A percentile compares a stretch with the other conserved stretches of the same genome.
Conservation (phyloP, 1,284 basidiomycete species). For the Vanrija humicola region DNA sequence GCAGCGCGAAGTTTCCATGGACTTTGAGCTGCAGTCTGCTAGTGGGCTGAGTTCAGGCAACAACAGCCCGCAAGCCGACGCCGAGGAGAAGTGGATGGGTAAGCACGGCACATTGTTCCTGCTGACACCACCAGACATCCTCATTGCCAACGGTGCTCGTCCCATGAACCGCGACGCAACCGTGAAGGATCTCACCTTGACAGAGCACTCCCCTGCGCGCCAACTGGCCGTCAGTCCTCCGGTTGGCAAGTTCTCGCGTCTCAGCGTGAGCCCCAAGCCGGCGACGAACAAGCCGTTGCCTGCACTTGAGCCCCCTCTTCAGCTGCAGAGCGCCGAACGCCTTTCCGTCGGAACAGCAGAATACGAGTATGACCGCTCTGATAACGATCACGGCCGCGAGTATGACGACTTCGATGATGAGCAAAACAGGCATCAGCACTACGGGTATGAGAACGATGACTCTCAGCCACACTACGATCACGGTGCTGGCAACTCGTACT, state of each 20-base stretch:
- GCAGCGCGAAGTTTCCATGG: slow-evolving; percentile 47
- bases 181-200: neutral
- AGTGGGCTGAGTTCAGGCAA: slow-evolving; percentile 35
- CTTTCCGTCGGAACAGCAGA: too few species aligned
- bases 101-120: slow-evolving; percentile 7
- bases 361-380: too few species aligned
- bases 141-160: slow-evolving; percentile 63
- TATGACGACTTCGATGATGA: too few species aligned
- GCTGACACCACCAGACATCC: slow-evolving; percentile 63
- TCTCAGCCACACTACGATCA: neutral
- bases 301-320: too few species aligned
- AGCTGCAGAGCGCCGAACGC: too few species aligned
- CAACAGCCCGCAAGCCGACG: slow-evolving; percentile 45
- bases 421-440: neutral
- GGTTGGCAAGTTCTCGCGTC: slow-evolving; percentile 12
- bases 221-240: slow-evolving; percentile 9
- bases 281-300: too few species aligned
- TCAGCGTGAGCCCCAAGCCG: neutral
- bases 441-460: slow-evolving; percentile 13
- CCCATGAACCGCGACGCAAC: slow-evolving; percentile 52
- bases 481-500: neutral
- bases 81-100: slow-evolving; percentile 52
- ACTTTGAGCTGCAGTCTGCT: slow-evolving; percentile 42
- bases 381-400: too few species aligned
- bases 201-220: neutral